Conservation (phyloP, 352 stramenopile species). For the Pythium phragmiticola region DNA sequence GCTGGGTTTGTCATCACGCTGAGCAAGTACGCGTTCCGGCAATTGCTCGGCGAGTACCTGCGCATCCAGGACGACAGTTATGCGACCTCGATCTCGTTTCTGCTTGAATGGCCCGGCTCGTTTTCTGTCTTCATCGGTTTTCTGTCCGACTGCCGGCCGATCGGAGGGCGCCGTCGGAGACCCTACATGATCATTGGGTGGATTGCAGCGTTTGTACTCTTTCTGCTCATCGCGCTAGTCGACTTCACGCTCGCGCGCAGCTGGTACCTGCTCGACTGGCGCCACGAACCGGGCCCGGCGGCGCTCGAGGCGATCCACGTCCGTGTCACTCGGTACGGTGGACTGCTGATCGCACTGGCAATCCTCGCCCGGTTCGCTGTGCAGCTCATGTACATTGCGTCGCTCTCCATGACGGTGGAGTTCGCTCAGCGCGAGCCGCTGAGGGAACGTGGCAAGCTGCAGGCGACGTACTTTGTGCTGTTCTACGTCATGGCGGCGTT, state of each 20-base stretch:
- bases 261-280: slow-evolving; percentile 15
- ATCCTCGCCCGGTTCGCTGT: slow-evolving; percentile 36
- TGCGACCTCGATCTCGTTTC: slow-evolving; percentile 43
- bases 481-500: slow-evolving; percentile 37
- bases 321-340: slow-evolving; percentile 4
- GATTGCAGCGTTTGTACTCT: slow-evolving; percentile 5
- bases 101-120: slow-evolving; percentile 49
- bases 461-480: slow-evolving; percentile 38
- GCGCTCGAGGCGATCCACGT: neutral
- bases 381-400: slow-evolving; percentile 22
- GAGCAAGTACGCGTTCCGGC: slow-evolving; percentile 36
- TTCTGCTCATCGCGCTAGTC: slow-evolving; percentile 11
- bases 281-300: neutral
- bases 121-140: slow-evolving; percentile 88
- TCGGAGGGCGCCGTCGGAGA: slow-evolving; percentile 84
- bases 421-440: slow-evolving; percentile 28
- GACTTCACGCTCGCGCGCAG: slow-evolving; percentile 10
- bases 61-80: slow-evolving; percentile 20
- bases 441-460: slow-evolving; percentile 25
- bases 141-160: slow-evolving; percentile 86
- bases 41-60: slow-evolving; percentile 47
- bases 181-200: slow-evolving; percentile 88
- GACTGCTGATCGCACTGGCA: slow-evolving; percentile 23
- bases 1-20: slow-evolving; percentile 35
- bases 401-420: slow-evolving; percentile 30